Base-by-base conservation (phyloP, 345 rosid genomes). In the Passiflora organensis region DNA sequence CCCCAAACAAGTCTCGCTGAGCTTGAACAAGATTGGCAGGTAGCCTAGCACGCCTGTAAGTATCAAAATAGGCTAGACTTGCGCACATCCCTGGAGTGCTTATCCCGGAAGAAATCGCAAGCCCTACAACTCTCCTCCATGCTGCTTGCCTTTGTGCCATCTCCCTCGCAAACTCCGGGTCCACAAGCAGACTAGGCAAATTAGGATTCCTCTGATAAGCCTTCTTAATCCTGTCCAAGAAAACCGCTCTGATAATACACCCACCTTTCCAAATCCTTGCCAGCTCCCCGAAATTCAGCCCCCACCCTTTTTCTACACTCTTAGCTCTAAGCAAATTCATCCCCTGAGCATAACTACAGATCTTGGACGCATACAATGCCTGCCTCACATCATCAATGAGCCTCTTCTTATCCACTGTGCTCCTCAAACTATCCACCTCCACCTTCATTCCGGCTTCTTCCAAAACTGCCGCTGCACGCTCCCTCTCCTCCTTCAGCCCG, bases 201-300 rank as follows among this genome's bases (percentile, higher is more conserved):
- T 80, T 80, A 0, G 95, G 97, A 60, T 89, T 89, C 51, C 99
- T 83, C 73, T 79, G 91, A 54, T 89, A 93, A 53, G 99, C 97
- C 76, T 77, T 71, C 89, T 93, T 93, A 68, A 93, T 93, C 83
- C 99, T 79, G 64, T 93, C 99, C 79, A 93, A 76, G 66, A 89
- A 91, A 58, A 91, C 95, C 0, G 96, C 99, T 63, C 99, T 78
- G 4, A 91, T 91, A 18, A 91, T 91, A 44, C 96, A 91, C 6
- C 99, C 99, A 2, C 96, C 99, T 75, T 91, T 91, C 99, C 99
- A 91, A 53, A 91, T 89, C 87, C 99, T 59, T 0, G 95, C 99
- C 56, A 91, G 19, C 51, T 91, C 99, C 0, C 95, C 95, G 0
- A 91, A 77, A 51, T 89, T 89, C 94, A 91, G 74, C 60, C 78